Evolutionary conservation across 805 yeast genomes (phyloP).

Genomic region (Lachancea lanzarotensis): DNA sequence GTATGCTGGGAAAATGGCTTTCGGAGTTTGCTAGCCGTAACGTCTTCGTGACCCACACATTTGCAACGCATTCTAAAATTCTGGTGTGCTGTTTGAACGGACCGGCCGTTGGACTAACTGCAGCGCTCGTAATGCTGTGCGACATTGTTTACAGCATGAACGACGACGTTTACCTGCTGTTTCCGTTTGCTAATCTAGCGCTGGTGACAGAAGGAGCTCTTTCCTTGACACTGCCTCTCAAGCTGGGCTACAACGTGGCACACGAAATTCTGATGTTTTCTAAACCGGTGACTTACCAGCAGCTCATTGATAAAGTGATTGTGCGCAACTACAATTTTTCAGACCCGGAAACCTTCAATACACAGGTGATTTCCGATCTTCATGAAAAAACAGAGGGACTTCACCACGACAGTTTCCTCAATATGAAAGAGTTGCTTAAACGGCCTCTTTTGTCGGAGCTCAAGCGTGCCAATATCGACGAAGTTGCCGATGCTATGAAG

Average conservation of each 20-base stretch:
- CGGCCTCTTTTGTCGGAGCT: slow-evolving; percentile 29
- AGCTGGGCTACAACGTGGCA: slow-evolving; percentile 68
- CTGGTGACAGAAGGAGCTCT: slow-evolving; percentile 78
- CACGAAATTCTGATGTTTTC: slow-evolving; percentile 68
- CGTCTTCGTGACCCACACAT: slow-evolving; percentile 57
- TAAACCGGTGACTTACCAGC: slow-evolving; percentile 55
- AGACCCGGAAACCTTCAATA: slow-evolving; percentile 44
- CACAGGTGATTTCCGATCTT: slow-evolving; percentile 36
- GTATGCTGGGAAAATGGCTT: slow-evolving; percentile 41
- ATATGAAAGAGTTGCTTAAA: slow-evolving; percentile 38
- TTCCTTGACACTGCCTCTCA: slow-evolving; percentile 56
- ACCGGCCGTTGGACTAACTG: slow-evolving; percentile 74
- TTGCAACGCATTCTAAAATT: slow-evolving; percentile 64
- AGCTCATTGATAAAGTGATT: slow-evolving; percentile 55
- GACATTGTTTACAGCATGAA: slow-evolving; percentile 70
- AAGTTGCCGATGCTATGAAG: slow-evolving; percentile 59
- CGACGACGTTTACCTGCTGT: slow-evolving; percentile 49
- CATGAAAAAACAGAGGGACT: slow-evolving; percentile 31
- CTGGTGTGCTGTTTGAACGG: slow-evolving; percentile 75
- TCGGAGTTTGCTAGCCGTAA: slow-evolving; percentile 63
- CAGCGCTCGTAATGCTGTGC: slow-evolving; percentile 67
- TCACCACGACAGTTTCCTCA: slow-evolving; percentile 38
- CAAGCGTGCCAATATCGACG: slow-evolving; percentile 52
- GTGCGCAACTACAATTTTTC: slow-evolving; percentile 46
- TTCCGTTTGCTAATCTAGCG: slow-evolving; percentile 79